A percentile compares a stretch with the other conserved stretches of the same genome.
Conservation (phyloP, 192 early-diverging fungal genomes). For the Mortierella alpina region DNA sequence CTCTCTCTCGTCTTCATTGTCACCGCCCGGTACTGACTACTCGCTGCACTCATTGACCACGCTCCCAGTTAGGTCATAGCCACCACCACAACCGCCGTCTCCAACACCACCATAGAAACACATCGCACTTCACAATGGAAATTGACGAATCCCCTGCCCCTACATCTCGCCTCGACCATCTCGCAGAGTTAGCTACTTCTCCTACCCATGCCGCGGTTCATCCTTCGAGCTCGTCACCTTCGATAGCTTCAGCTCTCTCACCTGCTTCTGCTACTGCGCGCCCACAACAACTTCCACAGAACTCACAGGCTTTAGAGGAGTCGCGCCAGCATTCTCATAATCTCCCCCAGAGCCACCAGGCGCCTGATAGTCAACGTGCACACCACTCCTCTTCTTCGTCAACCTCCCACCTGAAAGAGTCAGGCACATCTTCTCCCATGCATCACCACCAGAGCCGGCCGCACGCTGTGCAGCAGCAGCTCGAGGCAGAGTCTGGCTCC, state of each 20-base stretch:
- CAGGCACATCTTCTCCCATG: conserved; percentile 8
- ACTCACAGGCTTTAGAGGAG: conserved; percentile 17
- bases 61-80: neutral
- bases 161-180: conserved; percentile 49
- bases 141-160: conserved; percentile 44
- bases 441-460: conserved; percentile 25
- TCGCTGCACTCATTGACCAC: neutral
- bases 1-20: neutral
- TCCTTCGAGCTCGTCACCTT: conserved; percentile 16
- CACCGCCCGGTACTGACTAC: neutral
- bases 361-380: neutral
- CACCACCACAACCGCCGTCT: neutral
- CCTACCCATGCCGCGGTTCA: conserved; percentile 35
- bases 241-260: conserved; percentile 2
- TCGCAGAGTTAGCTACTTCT: conserved; percentile 46
- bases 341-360: neutral
- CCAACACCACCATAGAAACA: neutral
- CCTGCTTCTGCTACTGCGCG: conserved; percentile 6
- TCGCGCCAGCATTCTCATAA: conserved; percentile 4
- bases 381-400: conserved; percentile 7
- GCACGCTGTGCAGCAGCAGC: conserved; percentile 21
- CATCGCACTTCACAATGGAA: conserved; percentile 19
- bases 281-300: conserved; percentile 9
- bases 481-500: conserved; percentile 33
- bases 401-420: conserved; percentile 11